Base-by-base conservation (phyloP, 805 yeast genomes). In the Debaryomyces hansenii region DNA sequence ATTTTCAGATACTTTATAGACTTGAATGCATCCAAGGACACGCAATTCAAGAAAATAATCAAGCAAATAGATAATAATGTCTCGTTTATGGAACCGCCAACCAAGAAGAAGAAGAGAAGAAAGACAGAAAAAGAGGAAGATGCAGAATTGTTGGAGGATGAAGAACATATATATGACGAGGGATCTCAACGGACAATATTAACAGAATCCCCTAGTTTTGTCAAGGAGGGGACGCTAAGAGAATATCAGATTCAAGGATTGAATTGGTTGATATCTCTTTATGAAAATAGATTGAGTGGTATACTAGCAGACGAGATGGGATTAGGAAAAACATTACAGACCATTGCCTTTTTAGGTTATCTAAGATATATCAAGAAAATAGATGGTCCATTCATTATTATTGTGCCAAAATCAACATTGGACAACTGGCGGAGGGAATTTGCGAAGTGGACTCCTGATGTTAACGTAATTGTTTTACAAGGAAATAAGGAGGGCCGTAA, bases 261-360 rank as follows among this genome's bases (percentile, higher is more conserved):
- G 42, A 94, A 94, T 67, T 92, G 99, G 99, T 75, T 92, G 59
- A 85, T 92, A 15, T 83, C 95, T 0, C 68, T 92, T 31, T 88
- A 90, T 63, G 96, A 91, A 55, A 90, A 92, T 65, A 80, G 86
- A 56, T 76, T 92, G 37, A 86, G 96, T 8, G 99, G 99, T 16
- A 94, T 92, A 39, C 70, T 92, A 41, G 99, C 99, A 10, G 99
- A 92, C 68, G 99, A 92, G 64, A 92, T 94, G 99, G 99, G 99
- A 2, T 75, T 92, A 35, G 99, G 99, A 46, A 92, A 92, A 66
- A 92, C 99, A 4, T 72, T 94, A 46, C 99, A 92, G 67, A 92
- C 98, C 0, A 90, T 92, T 40, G 82, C 98, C 1, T 94, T 92
- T 57, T 69, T 92, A 41, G 98, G 97, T 0, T 90, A 87, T 62